Base-by-base conservation (phyloP, 148 eudicot genomes). In the Amaranthus cruentus region DNA sequence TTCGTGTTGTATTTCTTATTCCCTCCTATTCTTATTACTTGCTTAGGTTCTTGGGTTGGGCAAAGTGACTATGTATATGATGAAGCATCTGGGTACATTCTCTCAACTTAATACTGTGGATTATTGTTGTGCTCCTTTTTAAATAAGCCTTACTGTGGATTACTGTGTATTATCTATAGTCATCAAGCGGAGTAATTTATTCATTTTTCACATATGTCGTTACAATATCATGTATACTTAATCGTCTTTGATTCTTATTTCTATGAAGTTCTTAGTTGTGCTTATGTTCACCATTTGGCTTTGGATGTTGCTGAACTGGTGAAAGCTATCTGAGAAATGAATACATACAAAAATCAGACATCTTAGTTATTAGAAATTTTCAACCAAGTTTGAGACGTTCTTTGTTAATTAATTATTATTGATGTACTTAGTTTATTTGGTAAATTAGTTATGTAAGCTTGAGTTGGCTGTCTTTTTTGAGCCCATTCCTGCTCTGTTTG, bases 21-120 rank as follows among this genome's bases (percentile, higher is more conserved):
- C 14, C 61, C 21, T 73, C 56, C 7, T 72, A 60, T 53, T 56
- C 47, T 42, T n/a, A 44, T 82, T 62, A 76, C 62, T 59, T 38
- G 54, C 12, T 65, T 68, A 84, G 86, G 82, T 73, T 72, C 81
- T 70, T 76, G 55, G 58, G 75, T 74, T 79, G 86, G 80, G 82
- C 83, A 85, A 72, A 87, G 81, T 76, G 98, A 91, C 73, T 95
- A 87, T 66, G 85, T 86, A 51, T 91, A 73, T 55, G 98, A 91
- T 77, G 97, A 91, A 64, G 70, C 92, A 69, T 87, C 96, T 49
- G 98, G 98, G 98, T 95, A 88, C 21, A 46, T 69, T 51, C 62
- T 69, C 74, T 58, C 42, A 69, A 69, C 68, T 70, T 55, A 42
- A 46, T 5, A 48, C 62, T 74, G 5, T 7, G 6, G 46, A 73